Evolutionary conservation across 345 rosid genomes (phyloP).

Genomic region (Sisymbrium altissimum): DNA sequence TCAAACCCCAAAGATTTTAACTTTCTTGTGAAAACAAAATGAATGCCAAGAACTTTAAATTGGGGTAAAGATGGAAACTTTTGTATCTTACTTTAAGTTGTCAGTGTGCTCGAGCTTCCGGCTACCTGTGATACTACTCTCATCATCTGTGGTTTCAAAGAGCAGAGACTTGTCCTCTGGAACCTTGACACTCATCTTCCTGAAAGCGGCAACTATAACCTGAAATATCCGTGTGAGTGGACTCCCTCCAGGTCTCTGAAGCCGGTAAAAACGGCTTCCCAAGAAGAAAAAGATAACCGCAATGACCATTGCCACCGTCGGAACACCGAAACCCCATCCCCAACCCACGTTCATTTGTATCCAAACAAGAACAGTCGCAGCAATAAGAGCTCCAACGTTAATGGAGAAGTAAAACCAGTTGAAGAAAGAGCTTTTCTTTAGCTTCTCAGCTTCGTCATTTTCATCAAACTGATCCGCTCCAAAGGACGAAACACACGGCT

Average conservation of each 20-base stretch:
- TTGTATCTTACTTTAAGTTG: conserved; percentile 50
- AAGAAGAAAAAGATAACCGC: conserved; percentile 78
- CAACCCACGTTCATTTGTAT: conserved; percentile 96
- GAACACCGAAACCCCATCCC: conserved; percentile 97
- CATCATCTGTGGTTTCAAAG: conserved; percentile 63
- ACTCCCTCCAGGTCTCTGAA: conserved; percentile 92
- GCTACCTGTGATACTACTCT: conserved; percentile 71
- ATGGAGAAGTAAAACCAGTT: conserved; percentile 96
- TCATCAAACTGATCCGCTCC: conserved; percentile 99
- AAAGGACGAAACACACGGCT: conserved; percentile 95
- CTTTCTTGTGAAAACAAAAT: not conserved
- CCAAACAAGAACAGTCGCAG: conserved; percentile 87
- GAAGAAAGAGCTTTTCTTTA: conserved; percentile 85
- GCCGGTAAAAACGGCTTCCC: conserved; percentile 63
- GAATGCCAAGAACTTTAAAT: not conserved
- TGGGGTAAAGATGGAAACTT: not conserved
- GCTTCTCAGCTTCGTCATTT: conserved; percentile 62
- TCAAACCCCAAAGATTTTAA: not conserved
- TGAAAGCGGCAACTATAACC: conserved; percentile 76
- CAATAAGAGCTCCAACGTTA: conserved; percentile 84
- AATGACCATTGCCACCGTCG: conserved; percentile 75
- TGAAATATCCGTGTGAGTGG: conserved; percentile 79
- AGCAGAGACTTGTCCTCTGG: conserved; percentile 73
- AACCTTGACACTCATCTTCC: conserved; percentile 57
- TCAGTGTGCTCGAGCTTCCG: conserved; percentile 74